These are phyloP conservation scores for Porphyra umbilicalis DNA, from an alignment of 31 red algal genomes.

Conservation along the genomic window DNA sequence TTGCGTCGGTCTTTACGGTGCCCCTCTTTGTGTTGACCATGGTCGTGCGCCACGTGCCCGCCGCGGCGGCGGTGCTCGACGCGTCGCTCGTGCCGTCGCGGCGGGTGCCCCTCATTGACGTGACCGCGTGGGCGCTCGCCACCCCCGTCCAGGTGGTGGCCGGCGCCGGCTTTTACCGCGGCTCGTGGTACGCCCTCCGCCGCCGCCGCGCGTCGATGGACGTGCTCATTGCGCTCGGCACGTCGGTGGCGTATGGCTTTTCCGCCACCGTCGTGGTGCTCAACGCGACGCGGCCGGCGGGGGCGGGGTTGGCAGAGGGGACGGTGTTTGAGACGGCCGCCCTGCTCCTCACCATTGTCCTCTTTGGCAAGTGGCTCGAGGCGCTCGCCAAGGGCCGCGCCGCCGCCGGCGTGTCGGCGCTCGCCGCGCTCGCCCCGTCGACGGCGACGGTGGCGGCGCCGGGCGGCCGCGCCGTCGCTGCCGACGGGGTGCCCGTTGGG, in stretches of 20 bases:
- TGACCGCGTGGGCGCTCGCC: constrained; percentile 39
- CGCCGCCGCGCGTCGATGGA: constrained; percentile 64
- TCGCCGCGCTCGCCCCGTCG: constrained; percentile 27
- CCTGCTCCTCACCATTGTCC: constrained; percentile 72
- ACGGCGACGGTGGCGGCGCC: constrained; percentile 19
- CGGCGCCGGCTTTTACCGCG: constrained; percentile 58
- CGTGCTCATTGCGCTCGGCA: constrained; percentile 67
- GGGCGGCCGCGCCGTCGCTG: not conserved
- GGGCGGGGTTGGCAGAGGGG: not conserved
- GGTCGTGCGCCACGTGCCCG: not conserved
- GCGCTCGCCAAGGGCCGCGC: constrained; percentile 56
- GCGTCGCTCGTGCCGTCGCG: not conserved
- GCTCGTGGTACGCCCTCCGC: constrained; percentile 51
- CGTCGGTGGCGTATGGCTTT: constrained; percentile 52
- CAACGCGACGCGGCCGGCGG: not conserved
- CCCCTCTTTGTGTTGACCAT: constrained; percentile 23
- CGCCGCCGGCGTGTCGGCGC: constrained; percentile 30
- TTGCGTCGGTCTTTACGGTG: constrained; percentile 27
- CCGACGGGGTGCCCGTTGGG: constrained; percentile 20
- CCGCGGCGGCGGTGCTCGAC: not conserved
- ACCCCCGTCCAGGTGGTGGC: constrained; percentile 69
- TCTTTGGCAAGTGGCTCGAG: constrained; percentile 85
- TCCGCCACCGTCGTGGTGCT: constrained; percentile 17
- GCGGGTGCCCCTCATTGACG: not conserved
- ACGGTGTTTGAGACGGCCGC: constrained; percentile 31